Evolutionary conservation across 2,329 filamentous ascomycete genomes (phyloP).

Genomic region (Apiospora pterosperma): DNA sequence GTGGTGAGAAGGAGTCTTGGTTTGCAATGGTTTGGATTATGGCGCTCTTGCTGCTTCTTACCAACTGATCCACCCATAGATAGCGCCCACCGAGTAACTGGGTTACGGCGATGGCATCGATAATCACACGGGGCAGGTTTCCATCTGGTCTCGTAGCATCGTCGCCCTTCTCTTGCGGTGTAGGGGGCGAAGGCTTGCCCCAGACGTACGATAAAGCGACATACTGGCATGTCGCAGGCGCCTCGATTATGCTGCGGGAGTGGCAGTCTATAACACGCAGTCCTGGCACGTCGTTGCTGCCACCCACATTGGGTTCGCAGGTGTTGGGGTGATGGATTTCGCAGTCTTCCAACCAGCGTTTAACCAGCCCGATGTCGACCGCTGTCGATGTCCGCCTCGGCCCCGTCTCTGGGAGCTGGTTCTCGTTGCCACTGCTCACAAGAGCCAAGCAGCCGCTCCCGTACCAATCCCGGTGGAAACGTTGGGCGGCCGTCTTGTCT

Average conservation of each 20-base stretch:
- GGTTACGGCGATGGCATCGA: not conserved
- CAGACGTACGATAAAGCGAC: not conserved
- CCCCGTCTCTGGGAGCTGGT: not conserved
- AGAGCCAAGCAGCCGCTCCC: not conserved
- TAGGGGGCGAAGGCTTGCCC: not conserved
- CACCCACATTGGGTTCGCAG: not conserved
- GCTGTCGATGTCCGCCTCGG: not conserved
- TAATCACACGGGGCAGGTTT: not conserved
- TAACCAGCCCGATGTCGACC: not conserved
- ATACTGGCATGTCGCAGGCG: not conserved
- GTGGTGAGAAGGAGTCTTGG: not conserved
- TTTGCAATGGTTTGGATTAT: not conserved
- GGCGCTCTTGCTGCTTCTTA: not conserved
- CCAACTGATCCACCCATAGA: conserved; percentile 1
- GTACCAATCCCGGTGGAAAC: not conserved
- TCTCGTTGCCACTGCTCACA: not conserved
- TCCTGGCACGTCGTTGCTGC: not conserved
- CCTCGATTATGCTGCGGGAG: not conserved
- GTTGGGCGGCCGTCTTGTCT: not conserved
- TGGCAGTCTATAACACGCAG: not conserved
- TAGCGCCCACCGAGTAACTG: not conserved
- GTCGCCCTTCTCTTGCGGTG: too few relatives aligned
- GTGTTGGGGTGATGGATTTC: not conserved
- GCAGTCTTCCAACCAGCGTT: not conserved
- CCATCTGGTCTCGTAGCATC: too few relatives aligned